Evolutionary conservation across 202 grass and related monocot genomes (phyloP).

Genomic region (Zoysia matrella): DNA sequence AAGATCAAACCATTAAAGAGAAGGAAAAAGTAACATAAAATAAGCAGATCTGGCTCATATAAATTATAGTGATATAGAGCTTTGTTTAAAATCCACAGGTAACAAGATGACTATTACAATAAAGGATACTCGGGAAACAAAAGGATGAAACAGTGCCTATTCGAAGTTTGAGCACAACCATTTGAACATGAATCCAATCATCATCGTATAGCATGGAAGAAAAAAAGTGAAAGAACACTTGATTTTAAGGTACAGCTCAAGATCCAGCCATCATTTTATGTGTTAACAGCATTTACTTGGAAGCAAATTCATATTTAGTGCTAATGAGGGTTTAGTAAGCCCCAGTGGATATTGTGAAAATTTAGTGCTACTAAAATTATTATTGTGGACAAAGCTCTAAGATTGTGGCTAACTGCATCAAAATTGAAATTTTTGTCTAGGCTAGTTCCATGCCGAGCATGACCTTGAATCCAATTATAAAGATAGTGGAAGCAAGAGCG

Average conservation of each 20-base stretch:
- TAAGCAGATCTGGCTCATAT: background rate
- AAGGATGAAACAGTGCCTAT: no score
- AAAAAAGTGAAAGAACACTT: background rate
- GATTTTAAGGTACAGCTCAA: conserved; percentile 19
- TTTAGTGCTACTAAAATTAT: conserved; percentile 1
- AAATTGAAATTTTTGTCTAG: conserved; percentile 20
- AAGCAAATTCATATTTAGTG: conserved; percentile 22
- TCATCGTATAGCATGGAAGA: background rate
- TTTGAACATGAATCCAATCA: background rate
- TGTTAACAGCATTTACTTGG: background rate
- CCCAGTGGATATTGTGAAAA: background rate
- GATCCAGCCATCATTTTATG: background rate
- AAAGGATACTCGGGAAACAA: no score
- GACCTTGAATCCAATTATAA: conserved; percentile 10
- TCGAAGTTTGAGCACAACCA: background rate
- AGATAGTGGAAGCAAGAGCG: conserved; percentile 32
- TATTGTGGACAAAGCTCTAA: background rate
- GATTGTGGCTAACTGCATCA: background rate
- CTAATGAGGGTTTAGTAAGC: conserved; percentile 9
- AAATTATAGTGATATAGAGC: background rate
- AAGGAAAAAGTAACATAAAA: conserved; percentile 13
- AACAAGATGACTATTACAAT: background rate
- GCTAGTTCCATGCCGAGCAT: background rate
- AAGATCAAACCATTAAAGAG: conserved; percentile 8
- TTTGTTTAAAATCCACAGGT: background rate